Base-by-base conservation (phyloP, 352 stramenopile genomes). In the Phytophthora citricola region DNA sequence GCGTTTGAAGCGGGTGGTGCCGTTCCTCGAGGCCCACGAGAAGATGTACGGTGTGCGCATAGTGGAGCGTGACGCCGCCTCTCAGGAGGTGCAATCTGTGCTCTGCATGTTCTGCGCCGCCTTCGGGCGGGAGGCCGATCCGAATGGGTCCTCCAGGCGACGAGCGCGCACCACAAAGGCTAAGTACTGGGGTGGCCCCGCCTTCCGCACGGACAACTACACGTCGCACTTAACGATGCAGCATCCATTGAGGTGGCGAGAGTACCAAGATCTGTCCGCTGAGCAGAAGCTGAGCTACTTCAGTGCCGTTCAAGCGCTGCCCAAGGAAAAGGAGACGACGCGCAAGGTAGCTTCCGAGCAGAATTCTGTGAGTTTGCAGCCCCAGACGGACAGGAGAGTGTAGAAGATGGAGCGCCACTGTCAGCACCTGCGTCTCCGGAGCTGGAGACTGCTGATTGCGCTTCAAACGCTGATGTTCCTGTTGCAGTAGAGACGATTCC, bases 171-270 rank as follows among this genome's bases (percentile, higher is more conserved):
- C 66, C 0, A 60, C 59, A 31, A 69, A 51, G 20, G 27, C 46
- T 29, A 73, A 73, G 9, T 73, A 65, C 55, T 73, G 66, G 66
- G 7, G 40, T 15, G 66, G 52, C 4, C 66, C 66, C 5, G 52
- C 54, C 41, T 73, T 73, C 36, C 66, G 66, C 27, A 59, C 60
- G 4, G 59, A 73, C 53, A 70, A 73, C 36, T 73, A 73, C 66
- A 69, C 65, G 53, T 69, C 66, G 14, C 66, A 73, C 17, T 9
- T 73, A 15, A 32, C 15, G 10, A 47, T 41, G 41, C 54, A 66
- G 15, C 66, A 73, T 20, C 66, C 66, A 11, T 9, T 26, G 9
- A 39, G 53, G 2, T 73, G 66, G 66, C 12, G 38, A 3, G n/a
- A 69, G 41, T 73, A 73, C 29, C 66, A 66, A 14, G 31, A 51